Conservation (phyloP, 2,329 filamentous ascomycete species). For the Chaetomiaceae sp. region DNA sequence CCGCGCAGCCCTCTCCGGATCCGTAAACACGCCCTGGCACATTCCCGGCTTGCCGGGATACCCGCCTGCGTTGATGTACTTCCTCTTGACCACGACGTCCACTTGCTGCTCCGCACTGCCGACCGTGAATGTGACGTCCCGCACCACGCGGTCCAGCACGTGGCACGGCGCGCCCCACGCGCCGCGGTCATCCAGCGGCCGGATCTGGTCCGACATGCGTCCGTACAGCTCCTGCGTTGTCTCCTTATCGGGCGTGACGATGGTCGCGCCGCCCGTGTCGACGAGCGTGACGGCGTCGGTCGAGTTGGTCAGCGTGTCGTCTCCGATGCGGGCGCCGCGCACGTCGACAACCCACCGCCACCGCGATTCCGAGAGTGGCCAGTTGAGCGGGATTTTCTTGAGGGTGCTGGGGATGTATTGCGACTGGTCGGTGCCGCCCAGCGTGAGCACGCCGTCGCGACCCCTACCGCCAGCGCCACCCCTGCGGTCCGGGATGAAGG, state of each 20-base stretch:
- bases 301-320: slow-evolving; percentile 19
- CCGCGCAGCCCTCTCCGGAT: slow-evolving; percentile 21
- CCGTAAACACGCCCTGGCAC: slow-evolving; percentile 33
- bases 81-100: slow-evolving; percentile 31
- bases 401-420: slow-evolving; percentile 30
- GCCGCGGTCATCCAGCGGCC: slow-evolving; percentile 30
- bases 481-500: slow-evolving; percentile 24
- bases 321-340: slow-evolving; percentile 28
- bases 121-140: slow-evolving; percentile 31
- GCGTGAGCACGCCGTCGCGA: slow-evolving; percentile 30
- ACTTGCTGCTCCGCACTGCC: slow-evolving; percentile 23
- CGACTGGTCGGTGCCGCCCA: slow-evolving; percentile 32
- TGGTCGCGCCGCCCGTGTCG: slow-evolving; percentile 33
- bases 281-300: slow-evolving; percentile 27
- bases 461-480: background rate
- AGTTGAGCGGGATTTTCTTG: slow-evolving; percentile 26
- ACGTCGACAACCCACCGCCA: slow-evolving; percentile 29
- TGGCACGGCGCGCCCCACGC: slow-evolving; percentile 35
- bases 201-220: slow-evolving; percentile 30
- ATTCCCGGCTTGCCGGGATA: slow-evolving; percentile 28
- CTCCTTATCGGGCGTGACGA: slow-evolving; percentile 30
- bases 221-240: slow-evolving; percentile 31
- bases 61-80: slow-evolving; percentile 34
- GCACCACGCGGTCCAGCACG: slow-evolving; percentile 27
- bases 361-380: slow-evolving; percentile 15